Evolutionary conservation across 2,329 filamentous ascomycete species (phyloP).

Genomic region (Aspergillus awamori): DNA sequence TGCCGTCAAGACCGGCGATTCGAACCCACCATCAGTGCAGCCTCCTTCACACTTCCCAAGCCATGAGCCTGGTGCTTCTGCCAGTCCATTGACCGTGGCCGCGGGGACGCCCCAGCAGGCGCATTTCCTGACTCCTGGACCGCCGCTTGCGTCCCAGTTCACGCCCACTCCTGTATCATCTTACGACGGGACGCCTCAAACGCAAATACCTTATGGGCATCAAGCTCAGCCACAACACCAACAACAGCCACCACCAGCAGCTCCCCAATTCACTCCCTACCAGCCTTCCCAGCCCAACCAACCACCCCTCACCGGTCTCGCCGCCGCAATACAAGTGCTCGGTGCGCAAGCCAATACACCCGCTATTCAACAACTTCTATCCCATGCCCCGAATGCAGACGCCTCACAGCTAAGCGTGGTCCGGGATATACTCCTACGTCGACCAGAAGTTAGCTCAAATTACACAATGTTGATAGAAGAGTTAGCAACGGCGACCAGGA

Average conservation of each 20-base stretch:
- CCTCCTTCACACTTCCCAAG: conserved; percentile 44
- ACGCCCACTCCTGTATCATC: conserved; percentile 29
- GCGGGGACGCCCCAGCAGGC: conserved; percentile 33
- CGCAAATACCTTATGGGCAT: conserved; percentile 24
- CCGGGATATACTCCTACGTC: conserved; percentile 65
- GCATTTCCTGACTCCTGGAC: conserved; percentile 29
- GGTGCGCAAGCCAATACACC: conserved; percentile 65
- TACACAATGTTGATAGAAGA: conserved; percentile 47
- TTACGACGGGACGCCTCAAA: conserved; percentile 19
- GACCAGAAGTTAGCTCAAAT: conserved; percentile 67
- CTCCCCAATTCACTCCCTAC: conserved; percentile 32
- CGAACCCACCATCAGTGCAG: conserved; percentile 44
- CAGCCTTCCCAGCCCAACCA: conserved; percentile 21
- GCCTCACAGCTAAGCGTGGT: conserved; percentile 76
- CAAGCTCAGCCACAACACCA: conserved; percentile 20
- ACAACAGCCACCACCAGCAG: conserved; percentile 18
- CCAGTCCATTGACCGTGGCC: conserved; percentile 37
- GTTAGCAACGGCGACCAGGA: conserved; percentile 38
- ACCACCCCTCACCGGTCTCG: conserved; percentile 50
- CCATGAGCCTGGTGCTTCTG: conserved; percentile 37
- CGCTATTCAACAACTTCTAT: conserved; percentile 69
- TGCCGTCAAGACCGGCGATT: conserved; percentile 69
- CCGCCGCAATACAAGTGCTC: conserved; percentile 64
- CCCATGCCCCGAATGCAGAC: conserved; percentile 69
- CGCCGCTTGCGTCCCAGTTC: conserved; percentile 23